phyloP scores from a whole-genome alignment of 345 rosid genomes.

The Laguncularia racemosa region DNA sequence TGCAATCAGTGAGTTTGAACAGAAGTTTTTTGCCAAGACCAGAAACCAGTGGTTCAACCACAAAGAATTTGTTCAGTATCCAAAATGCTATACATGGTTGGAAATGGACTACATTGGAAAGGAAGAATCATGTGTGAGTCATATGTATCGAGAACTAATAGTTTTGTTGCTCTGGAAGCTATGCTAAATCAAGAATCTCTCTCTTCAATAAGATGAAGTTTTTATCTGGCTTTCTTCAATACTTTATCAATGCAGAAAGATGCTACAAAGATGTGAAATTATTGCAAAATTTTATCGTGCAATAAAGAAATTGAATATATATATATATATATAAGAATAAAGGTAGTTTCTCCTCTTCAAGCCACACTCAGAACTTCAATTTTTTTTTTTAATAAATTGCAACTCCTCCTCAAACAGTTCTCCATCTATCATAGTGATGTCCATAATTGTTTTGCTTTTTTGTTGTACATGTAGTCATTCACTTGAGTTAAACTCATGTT shows the following conservation, averaged over 20 bases:
- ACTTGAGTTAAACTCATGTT: neutral
- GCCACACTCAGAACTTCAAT: no score
- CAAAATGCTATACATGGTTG: conserved; percentile 60
- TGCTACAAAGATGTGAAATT: no score
- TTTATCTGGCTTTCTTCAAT: no score
- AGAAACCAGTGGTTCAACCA: conserved; percentile 54
- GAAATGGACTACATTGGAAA: conserved; percentile 74
- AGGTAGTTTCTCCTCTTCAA: no score
- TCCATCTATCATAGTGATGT: neutral
- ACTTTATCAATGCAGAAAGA: no score
- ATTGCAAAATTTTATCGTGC: no score
- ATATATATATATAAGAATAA: no score
- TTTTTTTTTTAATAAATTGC: no score
- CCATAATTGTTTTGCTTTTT: neutral
- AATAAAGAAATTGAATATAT: no score
- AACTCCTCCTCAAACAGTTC: no score
- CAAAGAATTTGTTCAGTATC: conserved; percentile 41
- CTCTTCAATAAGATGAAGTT: no score
- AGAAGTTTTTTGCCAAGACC: conserved; percentile 68
- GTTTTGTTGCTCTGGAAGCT: neutral
- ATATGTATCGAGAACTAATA: neutral
- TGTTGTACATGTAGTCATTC: neutral
- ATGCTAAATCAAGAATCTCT: no score
- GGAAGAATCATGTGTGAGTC: conserved; percentile 51
- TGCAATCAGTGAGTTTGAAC: conserved; percentile 49